A percentile compares a stretch with the other conserved stretches of the same genome.
These are phyloP conservation scores for Phytopythium mirpurense DNA, from an alignment of 352 stramenopile genomes.

Conservation along the genomic window DNA sequence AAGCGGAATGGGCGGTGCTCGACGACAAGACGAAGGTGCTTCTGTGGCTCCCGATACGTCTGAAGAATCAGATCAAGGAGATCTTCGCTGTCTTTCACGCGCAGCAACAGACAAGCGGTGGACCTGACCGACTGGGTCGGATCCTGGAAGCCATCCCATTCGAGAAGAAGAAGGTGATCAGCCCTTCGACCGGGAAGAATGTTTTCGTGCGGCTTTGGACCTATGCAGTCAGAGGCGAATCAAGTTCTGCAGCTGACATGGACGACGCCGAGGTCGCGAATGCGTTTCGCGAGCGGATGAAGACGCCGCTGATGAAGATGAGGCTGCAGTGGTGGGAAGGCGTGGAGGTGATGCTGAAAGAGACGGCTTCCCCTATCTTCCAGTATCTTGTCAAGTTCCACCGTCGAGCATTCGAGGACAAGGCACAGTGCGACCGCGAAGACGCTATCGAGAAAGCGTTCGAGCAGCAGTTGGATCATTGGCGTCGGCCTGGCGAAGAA, in stretches of 20 bases:
- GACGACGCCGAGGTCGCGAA: not conserved
- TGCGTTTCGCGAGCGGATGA: constrained; percentile 9
- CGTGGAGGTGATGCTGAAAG: constrained; percentile 7
- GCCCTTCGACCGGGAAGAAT: not conserved
- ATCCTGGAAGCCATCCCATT: not conserved
- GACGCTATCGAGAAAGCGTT: not conserved
- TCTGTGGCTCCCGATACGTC: constrained; percentile 15
- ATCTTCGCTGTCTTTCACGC: constrained; percentile 15
- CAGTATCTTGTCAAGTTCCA: not conserved
- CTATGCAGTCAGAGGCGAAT: not conserved
- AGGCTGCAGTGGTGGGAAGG: constrained; percentile 12
- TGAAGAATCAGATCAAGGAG: constrained; percentile 25
- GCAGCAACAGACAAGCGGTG: not conserved
- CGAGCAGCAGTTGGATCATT: not conserved
- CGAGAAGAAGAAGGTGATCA: not conserved
- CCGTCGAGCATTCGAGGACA: not conserved
- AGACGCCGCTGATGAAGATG: not conserved
- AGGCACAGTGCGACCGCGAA: not conserved
- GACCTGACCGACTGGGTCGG: not conserved
- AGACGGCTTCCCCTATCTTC: not conserved
- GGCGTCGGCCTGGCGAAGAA: not conserved
- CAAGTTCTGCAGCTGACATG: not conserved
- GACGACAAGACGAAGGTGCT: constrained; percentile 8
- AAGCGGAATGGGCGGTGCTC: constrained; percentile 15
- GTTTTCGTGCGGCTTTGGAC: not conserved